Percentiles rank a stretch among this genome's conserved stretches.
Evolutionary conservation across 139 green algal species (phyloP).

Genomic region (Chlorella vulgaris): DNA sequence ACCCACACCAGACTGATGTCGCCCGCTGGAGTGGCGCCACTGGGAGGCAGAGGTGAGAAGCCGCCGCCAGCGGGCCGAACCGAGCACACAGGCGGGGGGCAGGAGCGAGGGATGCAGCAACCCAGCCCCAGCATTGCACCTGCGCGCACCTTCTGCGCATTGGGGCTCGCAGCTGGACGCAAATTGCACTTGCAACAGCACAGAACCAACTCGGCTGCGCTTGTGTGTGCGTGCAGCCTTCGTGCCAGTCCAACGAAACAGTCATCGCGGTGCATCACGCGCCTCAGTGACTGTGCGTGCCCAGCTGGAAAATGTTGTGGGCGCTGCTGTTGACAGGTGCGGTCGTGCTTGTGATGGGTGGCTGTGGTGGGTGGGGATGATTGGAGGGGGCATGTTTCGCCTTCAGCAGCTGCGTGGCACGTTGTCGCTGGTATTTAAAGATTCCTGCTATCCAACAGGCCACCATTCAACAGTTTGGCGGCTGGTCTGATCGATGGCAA

Average conservation of each 20-base stretch:
- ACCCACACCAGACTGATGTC: not conserved
- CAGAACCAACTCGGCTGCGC: no score
- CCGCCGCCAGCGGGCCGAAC: no score
- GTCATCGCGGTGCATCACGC: not conserved
- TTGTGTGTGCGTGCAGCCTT: not conserved
- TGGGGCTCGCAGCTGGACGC: no score
- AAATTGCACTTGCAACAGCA: no score
- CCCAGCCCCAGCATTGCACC: no score
- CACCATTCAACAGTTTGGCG: no score
- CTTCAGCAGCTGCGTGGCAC: no score
- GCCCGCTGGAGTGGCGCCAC: not conserved
- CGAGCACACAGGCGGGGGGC: not conserved
- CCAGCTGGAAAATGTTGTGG: conserved; percentile 5
- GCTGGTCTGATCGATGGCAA: no score
- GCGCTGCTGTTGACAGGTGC: conserved; percentile 5
- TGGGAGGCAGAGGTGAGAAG: conserved; percentile 1
- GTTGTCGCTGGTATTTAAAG: no score
- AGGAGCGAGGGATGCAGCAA: no score
- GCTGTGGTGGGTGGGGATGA: not conserved
- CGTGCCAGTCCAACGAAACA: not conserved
- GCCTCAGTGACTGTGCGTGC: conserved; percentile 1
- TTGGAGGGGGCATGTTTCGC: not conserved
- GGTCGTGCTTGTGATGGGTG: not conserved
- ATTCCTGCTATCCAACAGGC: no score
- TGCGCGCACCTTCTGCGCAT: no score